Conservation (phyloP, 1,284 basidiomycete species). For the Leccinum cinnamomeum region DNA sequence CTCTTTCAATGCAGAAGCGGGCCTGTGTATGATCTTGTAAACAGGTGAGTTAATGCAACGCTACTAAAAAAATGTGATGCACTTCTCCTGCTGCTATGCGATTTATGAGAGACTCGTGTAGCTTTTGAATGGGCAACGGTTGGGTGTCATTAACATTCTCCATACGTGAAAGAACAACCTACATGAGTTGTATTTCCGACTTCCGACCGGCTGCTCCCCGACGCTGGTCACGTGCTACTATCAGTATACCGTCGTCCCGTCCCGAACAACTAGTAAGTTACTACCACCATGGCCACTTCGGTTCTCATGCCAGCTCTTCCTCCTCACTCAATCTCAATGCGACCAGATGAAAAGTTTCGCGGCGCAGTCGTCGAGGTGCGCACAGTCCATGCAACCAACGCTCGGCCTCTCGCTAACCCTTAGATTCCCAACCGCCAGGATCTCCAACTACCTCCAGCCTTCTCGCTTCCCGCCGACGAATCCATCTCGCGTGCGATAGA, state of each 20-base stretch:
- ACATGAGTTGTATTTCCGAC: neutral
- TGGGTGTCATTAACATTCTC: constrained; percentile 5
- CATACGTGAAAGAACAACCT: neutral
- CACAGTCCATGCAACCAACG: neutral
- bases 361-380: constrained; percentile 80
- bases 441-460: constrained; percentile 85
- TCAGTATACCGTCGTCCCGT: neutral
- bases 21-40: constrained; percentile 90
- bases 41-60: constrained; percentile 10
- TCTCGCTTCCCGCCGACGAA: constrained; percentile 74
- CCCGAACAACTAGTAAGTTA: neutral
- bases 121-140: constrained; percentile 61
- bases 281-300: constrained; percentile 1
- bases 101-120: constrained; percentile 76
- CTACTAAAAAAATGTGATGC: constrained; percentile 12
- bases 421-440: constrained; percentile 51
- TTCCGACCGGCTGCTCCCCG: neutral
- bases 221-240: neutral
- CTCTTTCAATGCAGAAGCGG: constrained; percentile 96
- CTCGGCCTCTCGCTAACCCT: constrained; percentile 2
- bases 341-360: constrained; percentile 59
- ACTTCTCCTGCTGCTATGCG: constrained; percentile 84
- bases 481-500: constrained; percentile 75
- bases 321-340: constrained; percentile 6
- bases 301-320: constrained; percentile 5